Evolutionary conservation across 257 asterid species (phyloP).

Genomic region (Przewalskia tangutica): DNA sequence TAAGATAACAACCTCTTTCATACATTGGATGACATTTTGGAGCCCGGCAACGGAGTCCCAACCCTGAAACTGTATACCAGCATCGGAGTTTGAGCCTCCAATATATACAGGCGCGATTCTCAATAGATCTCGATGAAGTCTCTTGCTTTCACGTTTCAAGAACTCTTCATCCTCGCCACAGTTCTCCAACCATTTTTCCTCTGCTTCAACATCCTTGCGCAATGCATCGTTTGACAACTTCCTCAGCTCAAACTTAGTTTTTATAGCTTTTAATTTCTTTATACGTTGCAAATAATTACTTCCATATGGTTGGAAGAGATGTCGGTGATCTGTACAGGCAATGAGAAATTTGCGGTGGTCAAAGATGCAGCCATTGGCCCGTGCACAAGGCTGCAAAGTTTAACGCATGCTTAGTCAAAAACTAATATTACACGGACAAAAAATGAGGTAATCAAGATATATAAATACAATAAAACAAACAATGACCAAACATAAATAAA

Average conservation of each 20-base stretch:
- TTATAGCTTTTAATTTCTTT: slow-evolving; percentile 70
- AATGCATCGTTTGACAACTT: slow-evolving; percentile 68
- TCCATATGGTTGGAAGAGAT: slow-evolving; percentile 89
- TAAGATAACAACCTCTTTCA: slow-evolving; percentile 97
- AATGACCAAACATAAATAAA: neutral
- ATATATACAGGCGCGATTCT: slow-evolving; percentile 90
- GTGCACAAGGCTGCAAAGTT: slow-evolving; percentile 87
- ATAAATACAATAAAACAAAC: neutral
- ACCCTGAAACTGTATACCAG: slow-evolving; percentile 50
- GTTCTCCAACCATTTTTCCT: slow-evolving; percentile 92
- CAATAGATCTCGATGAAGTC: slow-evolving; percentile 87
- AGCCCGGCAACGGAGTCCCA: slow-evolving; percentile 99
- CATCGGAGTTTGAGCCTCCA: slow-evolving; percentile 60
- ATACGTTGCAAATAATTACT: slow-evolving; percentile 36
- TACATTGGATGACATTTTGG: slow-evolving; percentile 86
- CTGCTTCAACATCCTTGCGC: slow-evolving; percentile 90
- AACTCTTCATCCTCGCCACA: slow-evolving; percentile 99
- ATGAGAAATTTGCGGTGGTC: slow-evolving; percentile 98
- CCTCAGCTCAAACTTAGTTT: slow-evolving; percentile 62
- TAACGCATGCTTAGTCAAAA: neutral
- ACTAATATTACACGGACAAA: neutral
- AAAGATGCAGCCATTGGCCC: slow-evolving; percentile 79
- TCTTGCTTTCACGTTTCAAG: slow-evolving; percentile 94
- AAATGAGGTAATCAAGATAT: neutral
- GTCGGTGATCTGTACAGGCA: slow-evolving; percentile 92